Percentiles rank a stretch among this genome's conserved stretches.
phyloP scores from a whole-genome alignment of 345 rosid species.

The Populus nigra region DNA sequence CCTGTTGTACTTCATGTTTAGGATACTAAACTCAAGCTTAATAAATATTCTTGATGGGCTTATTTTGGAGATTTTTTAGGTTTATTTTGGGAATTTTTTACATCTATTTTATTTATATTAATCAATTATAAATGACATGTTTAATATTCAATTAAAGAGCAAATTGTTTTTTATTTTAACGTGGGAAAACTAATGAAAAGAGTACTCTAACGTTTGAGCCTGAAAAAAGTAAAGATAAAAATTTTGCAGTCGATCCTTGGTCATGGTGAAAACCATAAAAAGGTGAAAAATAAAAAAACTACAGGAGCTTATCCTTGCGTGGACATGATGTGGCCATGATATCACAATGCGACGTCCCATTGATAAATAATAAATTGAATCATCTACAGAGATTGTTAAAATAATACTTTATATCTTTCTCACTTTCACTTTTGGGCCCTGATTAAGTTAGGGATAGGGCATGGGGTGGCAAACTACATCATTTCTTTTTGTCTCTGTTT shows the following conservation, averaged over 20 bases:
- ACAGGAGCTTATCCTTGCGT: slow-evolving; percentile 18
- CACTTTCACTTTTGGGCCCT: slow-evolving; percentile 32
- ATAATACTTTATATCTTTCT: background rate
- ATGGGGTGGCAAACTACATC: slow-evolving; percentile 51
- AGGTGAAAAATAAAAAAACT: background rate
- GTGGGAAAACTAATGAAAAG: too few species aligned
- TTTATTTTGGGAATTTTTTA: too few species aligned
- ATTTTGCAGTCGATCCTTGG: background rate
- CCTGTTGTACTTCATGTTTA: rapidly evolving
- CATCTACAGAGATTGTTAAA: slow-evolving; percentile 3
- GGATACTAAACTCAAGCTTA: rapidly evolving
- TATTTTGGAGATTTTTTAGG: too few species aligned
- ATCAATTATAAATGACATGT: too few species aligned
- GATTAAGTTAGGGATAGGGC: slow-evolving; percentile 22
- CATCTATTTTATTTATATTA: too few species aligned
- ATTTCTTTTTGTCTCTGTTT: slow-evolving; percentile 57
- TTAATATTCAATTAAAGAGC: too few species aligned
- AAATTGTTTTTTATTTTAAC: too few species aligned
- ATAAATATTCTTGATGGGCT: too few species aligned
- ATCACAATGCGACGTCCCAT: slow-evolving; percentile 28
- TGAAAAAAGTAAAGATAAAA: background rate
- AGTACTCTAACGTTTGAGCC: too few species aligned
- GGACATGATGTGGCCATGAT: slow-evolving; percentile 33
- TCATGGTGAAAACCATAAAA: too few species aligned
- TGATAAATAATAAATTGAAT: slow-evolving; percentile 12